Percentiles rank a stretch among this genome's conserved stretches.
Evolutionary conservation across 306 rosid species (phyloP).

Genomic region (Cercis canadensis): DNA sequence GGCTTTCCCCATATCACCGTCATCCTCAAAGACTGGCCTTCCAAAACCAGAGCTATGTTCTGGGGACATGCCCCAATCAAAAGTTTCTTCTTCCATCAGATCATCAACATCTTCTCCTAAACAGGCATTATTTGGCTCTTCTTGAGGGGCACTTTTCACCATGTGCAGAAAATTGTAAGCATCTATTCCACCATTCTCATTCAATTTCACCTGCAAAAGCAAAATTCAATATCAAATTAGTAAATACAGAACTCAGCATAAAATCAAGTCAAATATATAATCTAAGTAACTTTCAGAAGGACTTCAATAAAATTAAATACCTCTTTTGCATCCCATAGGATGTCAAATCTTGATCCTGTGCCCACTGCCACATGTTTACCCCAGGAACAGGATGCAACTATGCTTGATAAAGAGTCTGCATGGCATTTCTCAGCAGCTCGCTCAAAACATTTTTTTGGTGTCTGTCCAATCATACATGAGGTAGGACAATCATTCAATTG

Average conservation of each 20-base stretch:
- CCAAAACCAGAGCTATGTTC: constrained; percentile 53
- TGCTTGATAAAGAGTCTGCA: constrained; percentile 73
- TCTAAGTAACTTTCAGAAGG: neutral
- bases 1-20: constrained; percentile 43
- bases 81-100: constrained; percentile 59
- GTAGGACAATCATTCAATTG: constrained; percentile 28
- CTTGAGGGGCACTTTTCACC: constrained; percentile 62
- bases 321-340: constrained; percentile 79
- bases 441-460: constrained; percentile 91
- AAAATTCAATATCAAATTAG: constrained; percentile 29
- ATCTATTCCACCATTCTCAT: constrained; percentile 66
- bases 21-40: constrained; percentile 76
- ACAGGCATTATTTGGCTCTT: constrained; percentile 64
- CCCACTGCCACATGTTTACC: constrained; percentile 93
- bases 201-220: constrained; percentile 57
- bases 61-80: constrained; percentile 63
- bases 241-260: constrained; percentile 6
- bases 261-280: constrained; percentile 27
- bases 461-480: constrained; percentile 53
- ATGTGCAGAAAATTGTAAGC: constrained; percentile 74
- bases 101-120: constrained; percentile 84
- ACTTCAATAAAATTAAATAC: constrained; percentile 43
- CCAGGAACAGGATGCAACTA: constrained; percentile 98
- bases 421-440: constrained; percentile 92
- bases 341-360: constrained; percentile 87